Conservation (phyloP, 208 protist species). For the Acanthamoeba royreba region DNA sequence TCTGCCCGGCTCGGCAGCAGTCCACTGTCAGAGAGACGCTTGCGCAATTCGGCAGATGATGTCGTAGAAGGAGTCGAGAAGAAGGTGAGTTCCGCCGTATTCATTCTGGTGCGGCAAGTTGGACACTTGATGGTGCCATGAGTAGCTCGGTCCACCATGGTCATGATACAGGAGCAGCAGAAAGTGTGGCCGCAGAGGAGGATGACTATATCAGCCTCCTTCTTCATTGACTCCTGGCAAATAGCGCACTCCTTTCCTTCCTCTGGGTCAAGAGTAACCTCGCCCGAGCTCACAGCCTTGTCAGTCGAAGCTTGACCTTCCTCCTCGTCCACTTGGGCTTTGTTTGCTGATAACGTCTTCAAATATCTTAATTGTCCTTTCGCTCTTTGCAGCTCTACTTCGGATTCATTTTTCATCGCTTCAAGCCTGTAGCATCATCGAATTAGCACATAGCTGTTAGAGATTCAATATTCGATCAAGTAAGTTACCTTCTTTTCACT, state of each 20-base stretch:
- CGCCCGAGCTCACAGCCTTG: background rate
- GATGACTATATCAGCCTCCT: slow-evolving; percentile 43
- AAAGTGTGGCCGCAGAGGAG: slow-evolving; percentile 57
- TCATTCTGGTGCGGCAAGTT: slow-evolving; percentile 47
- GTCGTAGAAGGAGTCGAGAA: background rate
- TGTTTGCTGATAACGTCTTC: background rate
- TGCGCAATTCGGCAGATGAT: background rate
- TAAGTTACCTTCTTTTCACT: background rate
- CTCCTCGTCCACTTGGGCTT: background rate
- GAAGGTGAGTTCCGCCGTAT: slow-evolving; percentile 54
- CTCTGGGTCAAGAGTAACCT: background rate
- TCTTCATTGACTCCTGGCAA: slow-evolving; percentile 44
- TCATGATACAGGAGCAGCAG: slow-evolving; percentile 57
- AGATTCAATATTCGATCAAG: background rate
- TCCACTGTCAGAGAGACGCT: no score
- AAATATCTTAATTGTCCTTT: slow-evolving; percentile 44
- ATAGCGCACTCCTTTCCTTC: slow-evolving; percentile 43
- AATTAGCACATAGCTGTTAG: background rate
- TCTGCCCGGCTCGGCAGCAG: background rate
- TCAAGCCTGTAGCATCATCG: slow-evolving; percentile 40
- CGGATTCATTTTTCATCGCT: slow-evolving; percentile 9
- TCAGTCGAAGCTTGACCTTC: background rate
- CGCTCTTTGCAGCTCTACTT: background rate
- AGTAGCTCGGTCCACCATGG: slow-evolving; percentile 49
- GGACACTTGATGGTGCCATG: slow-evolving; percentile 57